phyloP scores from a whole-genome alignment of 352 stramenopile genomes.

The Pythium dissotocum region DNA sequence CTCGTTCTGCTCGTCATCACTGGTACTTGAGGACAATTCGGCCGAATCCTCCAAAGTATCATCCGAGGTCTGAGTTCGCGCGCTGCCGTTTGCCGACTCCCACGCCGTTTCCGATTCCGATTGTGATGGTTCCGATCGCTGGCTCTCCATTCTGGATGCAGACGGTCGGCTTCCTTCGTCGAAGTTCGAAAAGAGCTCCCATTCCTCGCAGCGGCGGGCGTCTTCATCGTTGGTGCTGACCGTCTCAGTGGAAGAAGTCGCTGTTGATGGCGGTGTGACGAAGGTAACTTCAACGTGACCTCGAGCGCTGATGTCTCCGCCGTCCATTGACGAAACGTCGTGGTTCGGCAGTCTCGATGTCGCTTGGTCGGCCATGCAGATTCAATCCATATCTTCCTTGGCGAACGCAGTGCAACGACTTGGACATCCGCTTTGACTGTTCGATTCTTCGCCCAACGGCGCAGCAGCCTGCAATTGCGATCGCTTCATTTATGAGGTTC shows the following conservation, averaged over 20 bases:
- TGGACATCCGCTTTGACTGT: constrained; percentile 1
- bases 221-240: constrained; percentile 29
- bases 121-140: background rate
- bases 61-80: background rate
- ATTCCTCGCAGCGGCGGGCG: constrained; percentile 25
- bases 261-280: constrained; percentile 12
- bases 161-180: constrained; percentile 10
- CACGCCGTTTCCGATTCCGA: background rate
- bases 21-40: background rate
- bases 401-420: background rate
- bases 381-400: constrained; percentile 19
- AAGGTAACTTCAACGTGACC: background rate
- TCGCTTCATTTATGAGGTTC: background rate
- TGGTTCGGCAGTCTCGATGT: background rate
- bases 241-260: constrained; percentile 22
- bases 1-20: background rate
- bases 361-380: background rate
- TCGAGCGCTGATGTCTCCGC: background rate
- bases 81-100: background rate
- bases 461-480: background rate
- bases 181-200: constrained; percentile 29
- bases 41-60: background rate
- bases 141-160: constrained; percentile 1
- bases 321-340: background rate
- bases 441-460: background rate